Percentiles rank a stretch among this genome's conserved stretches.
These are phyloP conservation scores for Zarea fungicola DNA, from an alignment of 2,329 filamentous ascomycete species.

Conservation along the genomic window DNA sequence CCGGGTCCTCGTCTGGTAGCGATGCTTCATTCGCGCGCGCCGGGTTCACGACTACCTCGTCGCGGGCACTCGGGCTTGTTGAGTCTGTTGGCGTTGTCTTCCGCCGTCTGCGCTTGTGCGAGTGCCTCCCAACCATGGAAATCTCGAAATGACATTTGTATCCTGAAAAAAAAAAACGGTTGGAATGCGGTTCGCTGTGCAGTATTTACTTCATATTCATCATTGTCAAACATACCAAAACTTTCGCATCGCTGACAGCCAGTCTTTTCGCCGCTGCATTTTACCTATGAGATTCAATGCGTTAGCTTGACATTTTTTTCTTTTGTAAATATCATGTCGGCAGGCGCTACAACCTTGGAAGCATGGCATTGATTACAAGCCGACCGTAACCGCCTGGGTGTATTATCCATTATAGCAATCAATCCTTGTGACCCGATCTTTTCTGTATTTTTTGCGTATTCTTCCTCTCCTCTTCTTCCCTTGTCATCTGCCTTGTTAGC, in stretches of 20 bases:
- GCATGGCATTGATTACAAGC: neutral
- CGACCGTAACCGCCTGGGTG: neutral
- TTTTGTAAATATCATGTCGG: neutral
- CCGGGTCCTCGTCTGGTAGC: neutral
- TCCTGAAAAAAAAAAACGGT: neutral
- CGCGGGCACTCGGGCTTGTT: neutral
- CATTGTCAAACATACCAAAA: neutral
- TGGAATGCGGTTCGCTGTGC: neutral
- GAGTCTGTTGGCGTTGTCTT: neutral
- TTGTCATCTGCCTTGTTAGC: neutral
- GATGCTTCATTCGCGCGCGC: neutral
- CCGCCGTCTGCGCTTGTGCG: neutral
- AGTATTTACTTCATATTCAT: neutral
- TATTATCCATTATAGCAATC: neutral
- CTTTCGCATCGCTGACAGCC: neutral
- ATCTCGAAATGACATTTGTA: neutral
- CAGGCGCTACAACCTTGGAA: neutral
- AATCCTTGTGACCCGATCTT: neutral
- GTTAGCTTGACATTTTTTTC: neutral
- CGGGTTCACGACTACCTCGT: neutral
- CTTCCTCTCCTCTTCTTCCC: neutral
- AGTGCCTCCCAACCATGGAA: neutral
- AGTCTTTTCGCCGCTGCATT: neutral
- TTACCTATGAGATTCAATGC: neutral
- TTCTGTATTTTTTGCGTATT: neutral